A percentile compares a stretch with the other conserved stretches of the same genome.
Evolutionary conservation across 2,329 filamentous ascomycete species (phyloP).

Genomic region (Coleophoma eucalyptorum): DNA sequence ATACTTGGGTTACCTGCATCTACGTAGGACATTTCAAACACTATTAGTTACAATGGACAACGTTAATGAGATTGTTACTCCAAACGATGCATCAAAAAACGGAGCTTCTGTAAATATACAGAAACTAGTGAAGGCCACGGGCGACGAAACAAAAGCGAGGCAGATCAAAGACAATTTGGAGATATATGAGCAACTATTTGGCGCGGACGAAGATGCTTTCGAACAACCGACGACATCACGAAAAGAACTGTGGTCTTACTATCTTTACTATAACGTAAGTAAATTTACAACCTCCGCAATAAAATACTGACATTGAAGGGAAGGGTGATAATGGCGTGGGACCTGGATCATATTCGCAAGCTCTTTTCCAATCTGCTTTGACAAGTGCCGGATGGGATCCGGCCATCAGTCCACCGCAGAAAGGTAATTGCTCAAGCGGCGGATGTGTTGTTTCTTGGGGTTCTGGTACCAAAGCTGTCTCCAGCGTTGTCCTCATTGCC

Average conservation of each 20-base stretch:
- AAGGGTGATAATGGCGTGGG: slow-evolving; percentile 37
- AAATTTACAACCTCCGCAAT: not conserved
- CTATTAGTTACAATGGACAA: slow-evolving; percentile 2
- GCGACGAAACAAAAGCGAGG: slow-evolving; percentile 9
- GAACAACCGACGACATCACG: slow-evolving; percentile 34
- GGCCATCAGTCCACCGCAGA: slow-evolving; percentile 20
- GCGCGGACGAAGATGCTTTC: slow-evolving; percentile 29
- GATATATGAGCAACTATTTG: slow-evolving; percentile 32
- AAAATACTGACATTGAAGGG: not conserved
- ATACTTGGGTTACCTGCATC: not conserved
- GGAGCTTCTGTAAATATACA: not conserved
- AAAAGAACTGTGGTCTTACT: slow-evolving; percentile 38
- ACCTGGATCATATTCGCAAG: slow-evolving; percentile 34
- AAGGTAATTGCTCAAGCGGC: slow-evolving; percentile 17
- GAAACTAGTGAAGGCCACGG: not conserved
- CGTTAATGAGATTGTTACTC: slow-evolving; percentile 2
- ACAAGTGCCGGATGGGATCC: slow-evolving; percentile 34
- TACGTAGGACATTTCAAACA: not conserved
- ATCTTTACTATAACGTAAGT: slow-evolving; percentile 36
- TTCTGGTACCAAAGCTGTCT: slow-evolving; percentile 30
- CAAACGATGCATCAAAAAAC: slow-evolving; percentile 1
- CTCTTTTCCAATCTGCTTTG: slow-evolving; percentile 36
- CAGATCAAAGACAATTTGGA: slow-evolving; percentile 15
- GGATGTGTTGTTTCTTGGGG: slow-evolving; percentile 36
- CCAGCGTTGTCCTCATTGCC: slow-evolving; percentile 35